Conservation (phyloP, 2,329 filamentous ascomycete genomes). For the Diaporthe ampelina region DNA sequence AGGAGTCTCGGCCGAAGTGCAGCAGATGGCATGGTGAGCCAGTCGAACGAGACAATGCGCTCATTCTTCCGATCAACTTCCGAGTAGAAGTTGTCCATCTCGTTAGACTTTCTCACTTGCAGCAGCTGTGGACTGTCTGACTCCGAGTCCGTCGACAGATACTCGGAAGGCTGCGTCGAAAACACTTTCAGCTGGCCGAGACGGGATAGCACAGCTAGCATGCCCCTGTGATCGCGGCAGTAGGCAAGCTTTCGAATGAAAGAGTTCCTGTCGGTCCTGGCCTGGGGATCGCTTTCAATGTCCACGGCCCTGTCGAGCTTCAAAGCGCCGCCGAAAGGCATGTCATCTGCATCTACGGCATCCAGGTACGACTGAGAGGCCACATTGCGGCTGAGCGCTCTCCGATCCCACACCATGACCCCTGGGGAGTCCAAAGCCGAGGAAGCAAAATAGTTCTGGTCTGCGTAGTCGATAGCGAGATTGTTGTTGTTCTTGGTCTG, state of each 20-base stretch:
- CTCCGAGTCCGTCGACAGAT: constrained; percentile 55
- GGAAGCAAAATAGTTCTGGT: constrained; percentile 88
- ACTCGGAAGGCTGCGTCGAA: constrained; percentile 68
- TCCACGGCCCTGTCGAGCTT: constrained; percentile 70
- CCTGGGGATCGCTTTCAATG: constrained; percentile 62
- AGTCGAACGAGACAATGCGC: constrained; percentile 77
- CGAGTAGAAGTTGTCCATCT: constrained; percentile 72
- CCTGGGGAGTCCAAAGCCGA: constrained; percentile 81
- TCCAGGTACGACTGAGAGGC: constrained; percentile 69
- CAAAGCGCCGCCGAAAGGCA: constrained; percentile 74
- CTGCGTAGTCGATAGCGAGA: constrained; percentile 82
- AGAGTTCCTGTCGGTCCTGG: constrained; percentile 66
- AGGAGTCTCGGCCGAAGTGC: constrained; percentile 70
- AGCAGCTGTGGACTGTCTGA: constrained; percentile 69
- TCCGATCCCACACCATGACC: constrained; percentile 83
- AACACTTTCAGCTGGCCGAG: constrained; percentile 75
- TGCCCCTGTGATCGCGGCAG: constrained; percentile 72
- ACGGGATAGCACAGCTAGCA: constrained; percentile 72
- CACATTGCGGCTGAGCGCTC: constrained; percentile 67
- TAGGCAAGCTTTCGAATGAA: constrained; percentile 74
- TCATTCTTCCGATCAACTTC: constrained; percentile 67
- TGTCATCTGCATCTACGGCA: constrained; percentile 71
- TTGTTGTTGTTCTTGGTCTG: constrained; percentile 78
- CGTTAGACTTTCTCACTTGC: constrained; percentile 70
- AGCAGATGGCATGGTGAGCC: constrained; percentile 71